Evolutionary conservation across 805 yeast genomes (phyloP).

Genomic region (Saccharomycopsis selenospora): DNA sequence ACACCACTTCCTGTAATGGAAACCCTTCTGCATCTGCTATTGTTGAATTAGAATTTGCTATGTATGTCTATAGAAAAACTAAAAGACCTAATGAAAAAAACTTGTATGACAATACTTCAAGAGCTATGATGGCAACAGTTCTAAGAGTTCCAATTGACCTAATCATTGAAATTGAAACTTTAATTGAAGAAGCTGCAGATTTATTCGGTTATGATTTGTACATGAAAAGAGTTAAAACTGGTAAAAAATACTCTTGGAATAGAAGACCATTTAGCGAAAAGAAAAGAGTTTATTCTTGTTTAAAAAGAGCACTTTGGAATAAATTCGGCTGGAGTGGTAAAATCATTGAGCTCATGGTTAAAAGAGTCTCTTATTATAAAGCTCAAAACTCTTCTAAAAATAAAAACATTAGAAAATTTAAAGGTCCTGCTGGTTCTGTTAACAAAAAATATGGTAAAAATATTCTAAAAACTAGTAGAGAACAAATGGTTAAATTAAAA

Average conservation of each 20-base stretch:
- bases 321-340: background rate
- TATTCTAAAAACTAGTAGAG: background rate
- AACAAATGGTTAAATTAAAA: too few relatives aligned
- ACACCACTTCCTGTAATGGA: too few relatives aligned
- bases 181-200: slow-evolving; percentile 2
- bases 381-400: background rate
- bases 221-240: background rate
- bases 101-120: background rate
- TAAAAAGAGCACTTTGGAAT: background rate
- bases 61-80: too few relatives aligned
- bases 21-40: too few relatives aligned
- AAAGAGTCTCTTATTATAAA: background rate
- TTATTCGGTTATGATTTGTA: background rate
- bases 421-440: background rate
- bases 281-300: background rate
- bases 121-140: background rate
- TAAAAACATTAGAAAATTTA: background rate
- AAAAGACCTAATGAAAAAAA: background rate
- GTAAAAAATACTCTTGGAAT: background rate
- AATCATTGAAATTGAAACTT: background rate
- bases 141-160: background rate
- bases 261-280: background rate
- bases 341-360: slow-evolving; percentile 3
- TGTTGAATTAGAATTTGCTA: too few relatives aligned
- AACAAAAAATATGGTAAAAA: background rate